Conservation (phyloP, 768 basidiomycete genomes). For the Antrodiella citrinella region DNA sequence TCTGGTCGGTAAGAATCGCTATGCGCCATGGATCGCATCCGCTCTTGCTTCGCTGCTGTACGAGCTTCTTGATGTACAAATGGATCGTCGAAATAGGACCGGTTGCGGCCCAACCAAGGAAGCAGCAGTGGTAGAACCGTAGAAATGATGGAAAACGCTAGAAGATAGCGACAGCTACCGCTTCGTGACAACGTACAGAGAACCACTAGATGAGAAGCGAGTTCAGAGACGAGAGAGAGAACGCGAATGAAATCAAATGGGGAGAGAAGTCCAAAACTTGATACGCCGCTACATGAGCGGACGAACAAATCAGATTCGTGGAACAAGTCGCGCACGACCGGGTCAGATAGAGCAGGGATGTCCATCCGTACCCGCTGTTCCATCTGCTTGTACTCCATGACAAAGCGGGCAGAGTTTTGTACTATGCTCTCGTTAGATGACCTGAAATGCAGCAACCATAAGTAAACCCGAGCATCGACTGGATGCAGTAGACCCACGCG, state of each 20-base stretch:
- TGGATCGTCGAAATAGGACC: conserved; percentile 33
- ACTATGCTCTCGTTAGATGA: conserved; percentile 67
- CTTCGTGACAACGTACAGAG: conserved; percentile 55
- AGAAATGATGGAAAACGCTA: conserved; percentile 55
- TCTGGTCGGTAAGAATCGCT: conserved; percentile 75
- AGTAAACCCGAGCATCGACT: not conserved
- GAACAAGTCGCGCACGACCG: conserved; percentile 66
- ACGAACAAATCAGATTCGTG: conserved; percentile 83
- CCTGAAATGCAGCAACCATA: conserved; percentile 27
- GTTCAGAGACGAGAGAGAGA: conserved; percentile 62
- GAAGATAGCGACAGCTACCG: conserved; percentile 43
- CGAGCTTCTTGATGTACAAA: conserved; percentile 51
- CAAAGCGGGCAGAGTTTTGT: conserved; percentile 62
- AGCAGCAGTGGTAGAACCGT: conserved; percentile 52
- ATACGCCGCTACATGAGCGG: conserved; percentile 66
- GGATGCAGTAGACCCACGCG: conserved; percentile 45
- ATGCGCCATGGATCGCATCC: conserved; percentile 66
- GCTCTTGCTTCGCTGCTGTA: conserved; percentile 64
- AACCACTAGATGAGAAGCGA: conserved; percentile 62
- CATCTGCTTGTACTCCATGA: conserved; percentile 73
- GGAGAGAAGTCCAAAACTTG: conserved; percentile 71
- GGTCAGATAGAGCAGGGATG: conserved; percentile 70
- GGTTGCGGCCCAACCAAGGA: conserved; percentile 29
- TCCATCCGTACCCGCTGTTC: conserved; percentile 71
- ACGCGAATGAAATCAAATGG: conserved; percentile 75